Evolutionary conservation across 208 protist species (phyloP), one percentile per base, ranked within the genome.

Genomic region (Leishmania braziliensis): DNA sequence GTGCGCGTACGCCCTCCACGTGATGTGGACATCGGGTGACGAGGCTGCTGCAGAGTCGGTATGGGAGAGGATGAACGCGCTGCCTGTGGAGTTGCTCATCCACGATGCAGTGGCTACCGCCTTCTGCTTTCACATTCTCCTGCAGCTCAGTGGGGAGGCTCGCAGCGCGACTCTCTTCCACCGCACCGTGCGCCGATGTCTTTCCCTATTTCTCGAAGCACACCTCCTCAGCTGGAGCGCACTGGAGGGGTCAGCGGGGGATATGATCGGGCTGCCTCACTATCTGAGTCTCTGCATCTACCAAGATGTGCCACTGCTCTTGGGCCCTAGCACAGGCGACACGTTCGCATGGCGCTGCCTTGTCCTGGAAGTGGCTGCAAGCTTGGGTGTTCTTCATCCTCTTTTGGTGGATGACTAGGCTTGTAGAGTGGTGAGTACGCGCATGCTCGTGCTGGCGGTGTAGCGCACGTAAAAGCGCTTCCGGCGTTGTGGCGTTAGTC

Each of bases 381-480:
- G 82, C 54, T 84, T 96, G 6, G 87, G 82, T 26, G 93, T 96
- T 58, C 80, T 95, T 50, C 93, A 95, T 60, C 93, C 93, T 1
- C 80, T 91, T 46, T 76, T 96, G 29, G 39, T 33, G 20, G 9
- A 2, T 16, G 62, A 81, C 43, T 73, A 75, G 51, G 16, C 36
- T 1, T 50, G 20, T 8, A 39, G 46, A n/a, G 63, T 50, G 3
- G 23, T n/a, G 29, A 53, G 46, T 56, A 12, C 18, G 23, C 26
- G 20, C 43, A 29, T 50, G n/a, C 20, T 14, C 10, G 18, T 18
- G 36, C 33, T 9, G 56, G 36, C 3, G 29, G 51, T 62, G 23
- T n/a, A 29, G 1, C n/a, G n/a, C 26, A 4, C 53, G 29, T 20
- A 63, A 10, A n/a, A 73, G 68, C 68, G 46, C 23, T 18, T 18